Percentiles rank a stretch among this genome's conserved stretches.
Conservation (phyloP, 176 grass and related monocot species). For the Leersia perrieri region DNA sequence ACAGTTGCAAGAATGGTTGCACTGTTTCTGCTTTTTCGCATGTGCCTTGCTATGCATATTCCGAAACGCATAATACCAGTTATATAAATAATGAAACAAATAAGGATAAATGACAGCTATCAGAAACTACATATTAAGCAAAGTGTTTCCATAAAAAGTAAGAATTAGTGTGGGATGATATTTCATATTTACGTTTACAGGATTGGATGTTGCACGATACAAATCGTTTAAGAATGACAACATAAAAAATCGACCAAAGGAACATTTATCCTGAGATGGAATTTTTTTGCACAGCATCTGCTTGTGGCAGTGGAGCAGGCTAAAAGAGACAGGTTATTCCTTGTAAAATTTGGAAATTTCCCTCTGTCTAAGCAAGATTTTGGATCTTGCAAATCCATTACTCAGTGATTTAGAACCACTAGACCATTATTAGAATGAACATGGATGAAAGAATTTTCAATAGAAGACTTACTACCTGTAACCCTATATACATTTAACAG, state of each 20-base stretch:
- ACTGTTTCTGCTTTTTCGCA: constrained; percentile 30
- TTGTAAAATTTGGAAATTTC: neutral
- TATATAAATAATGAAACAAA: constrained; percentile 26
- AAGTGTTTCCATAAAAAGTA: constrained; percentile 37
- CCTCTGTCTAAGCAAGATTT: neutral
- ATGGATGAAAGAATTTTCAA: neutral
- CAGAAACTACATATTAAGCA: constrained; percentile 20
- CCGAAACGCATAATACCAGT: neutral
- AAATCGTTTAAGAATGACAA: constrained; percentile 1
- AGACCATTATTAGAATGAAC: constrained; percentile 17
- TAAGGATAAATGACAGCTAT: constrained; percentile 6
- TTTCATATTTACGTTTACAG: constrained; percentile 25
- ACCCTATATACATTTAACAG: neutral
- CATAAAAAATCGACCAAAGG: constrained; percentile 25
- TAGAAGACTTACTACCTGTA: neutral
- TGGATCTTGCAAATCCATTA: neutral
- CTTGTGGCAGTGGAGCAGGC: neutral
- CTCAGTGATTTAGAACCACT: neutral
- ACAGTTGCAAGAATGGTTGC: constrained; percentile 41
- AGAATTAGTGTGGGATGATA: constrained; percentile 16
- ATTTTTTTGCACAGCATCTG: constrained; percentile 7
- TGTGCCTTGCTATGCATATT: constrained; percentile 24
- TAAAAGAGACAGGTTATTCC: neutral
- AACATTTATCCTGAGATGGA: neutral
- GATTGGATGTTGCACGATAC: constrained; percentile 10